phyloP scores from a whole-genome alignment of 768 basidiomycete species.

The Scleroderma citrinum region DNA sequence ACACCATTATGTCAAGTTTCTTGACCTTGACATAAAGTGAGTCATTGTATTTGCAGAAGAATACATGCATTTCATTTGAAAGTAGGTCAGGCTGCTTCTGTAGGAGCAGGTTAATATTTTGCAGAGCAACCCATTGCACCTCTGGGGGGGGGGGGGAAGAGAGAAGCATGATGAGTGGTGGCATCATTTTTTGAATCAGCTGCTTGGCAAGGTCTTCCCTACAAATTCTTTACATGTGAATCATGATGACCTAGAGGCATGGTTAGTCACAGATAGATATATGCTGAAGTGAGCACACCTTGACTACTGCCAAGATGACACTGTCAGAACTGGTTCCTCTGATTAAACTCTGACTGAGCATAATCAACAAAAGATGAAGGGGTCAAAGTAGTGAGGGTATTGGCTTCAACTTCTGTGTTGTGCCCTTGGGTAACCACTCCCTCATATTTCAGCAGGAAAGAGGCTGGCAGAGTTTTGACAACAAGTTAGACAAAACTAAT shows the following conservation, averaged over 20 bases:
- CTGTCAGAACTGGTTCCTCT: no score
- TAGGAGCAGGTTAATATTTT: conserved; percentile 93
- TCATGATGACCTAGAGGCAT: conserved; percentile 85
- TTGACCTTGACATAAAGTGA: no score
- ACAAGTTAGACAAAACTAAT: no score
- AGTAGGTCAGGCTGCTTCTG: conserved; percentile 90
- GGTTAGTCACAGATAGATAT: background rate
- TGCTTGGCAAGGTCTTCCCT: conserved; percentile 82
- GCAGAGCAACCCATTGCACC: conserved; percentile 96
- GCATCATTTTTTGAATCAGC: conserved; percentile 94
- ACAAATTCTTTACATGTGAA: conserved; percentile 80
- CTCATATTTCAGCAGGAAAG: no score
- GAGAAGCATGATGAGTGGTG: conserved; percentile 89
- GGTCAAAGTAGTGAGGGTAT: no score
- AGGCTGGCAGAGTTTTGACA: no score
- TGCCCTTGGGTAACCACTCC: no score
- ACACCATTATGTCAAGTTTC: no score
- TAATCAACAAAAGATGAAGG: no score
- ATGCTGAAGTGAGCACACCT: conserved; percentile 42
- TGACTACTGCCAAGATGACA: conserved; percentile 94
- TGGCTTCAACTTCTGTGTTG: no score
- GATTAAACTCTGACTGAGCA: no score
- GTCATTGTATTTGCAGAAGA: no score
- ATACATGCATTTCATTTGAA: conserved; percentile 95
- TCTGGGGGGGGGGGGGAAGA: conserved; percentile 97